phyloP scores from a whole-genome alignment of 148 eudicot genomes.

The Rhododendron molle region DNA sequence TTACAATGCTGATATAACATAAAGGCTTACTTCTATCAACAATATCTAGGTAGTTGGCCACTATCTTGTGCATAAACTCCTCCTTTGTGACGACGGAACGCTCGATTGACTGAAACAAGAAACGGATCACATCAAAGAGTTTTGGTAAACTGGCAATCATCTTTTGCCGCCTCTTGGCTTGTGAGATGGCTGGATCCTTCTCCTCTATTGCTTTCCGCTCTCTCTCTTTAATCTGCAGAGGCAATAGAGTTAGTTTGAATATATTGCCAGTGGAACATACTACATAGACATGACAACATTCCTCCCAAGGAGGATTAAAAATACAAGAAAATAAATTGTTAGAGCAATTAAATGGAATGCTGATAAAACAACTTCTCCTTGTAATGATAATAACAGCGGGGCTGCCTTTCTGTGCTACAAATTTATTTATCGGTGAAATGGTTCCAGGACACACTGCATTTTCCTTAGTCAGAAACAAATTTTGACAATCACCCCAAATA shows the following conservation, averaged over 20 bases:
- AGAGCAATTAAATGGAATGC: not conserved
- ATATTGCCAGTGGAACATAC: too few species aligned
- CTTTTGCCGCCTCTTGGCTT: constrained; percentile 56
- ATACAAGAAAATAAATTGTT: not conserved
- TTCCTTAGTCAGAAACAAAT: not conserved
- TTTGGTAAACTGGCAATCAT: constrained; percentile 62
- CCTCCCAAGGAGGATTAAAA: not conserved
- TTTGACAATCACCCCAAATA: not conserved
- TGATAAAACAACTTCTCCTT: not conserved
- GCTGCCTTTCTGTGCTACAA: too few species aligned
- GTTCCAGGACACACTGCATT: not conserved
- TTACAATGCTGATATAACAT: not conserved
- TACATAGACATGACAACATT: not conserved
- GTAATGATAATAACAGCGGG: too few species aligned
- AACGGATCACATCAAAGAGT: constrained; percentile 61
- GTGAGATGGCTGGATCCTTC: constrained; percentile 59
- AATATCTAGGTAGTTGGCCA: constrained; percentile 45
- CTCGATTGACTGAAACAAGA: constrained; percentile 59
- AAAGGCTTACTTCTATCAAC: constrained; percentile 59
- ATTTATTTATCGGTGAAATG: not conserved
- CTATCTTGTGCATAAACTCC: constrained; percentile 62
- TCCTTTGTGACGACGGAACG: constrained; percentile 67
- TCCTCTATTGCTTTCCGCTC: constrained; percentile 51
- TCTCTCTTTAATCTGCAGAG: constrained; percentile 63
- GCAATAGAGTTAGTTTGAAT: not conserved